Base-by-base conservation (phyloP, 768 basidiomycete genomes). In the Lactifluus hygrophoroides region DNA sequence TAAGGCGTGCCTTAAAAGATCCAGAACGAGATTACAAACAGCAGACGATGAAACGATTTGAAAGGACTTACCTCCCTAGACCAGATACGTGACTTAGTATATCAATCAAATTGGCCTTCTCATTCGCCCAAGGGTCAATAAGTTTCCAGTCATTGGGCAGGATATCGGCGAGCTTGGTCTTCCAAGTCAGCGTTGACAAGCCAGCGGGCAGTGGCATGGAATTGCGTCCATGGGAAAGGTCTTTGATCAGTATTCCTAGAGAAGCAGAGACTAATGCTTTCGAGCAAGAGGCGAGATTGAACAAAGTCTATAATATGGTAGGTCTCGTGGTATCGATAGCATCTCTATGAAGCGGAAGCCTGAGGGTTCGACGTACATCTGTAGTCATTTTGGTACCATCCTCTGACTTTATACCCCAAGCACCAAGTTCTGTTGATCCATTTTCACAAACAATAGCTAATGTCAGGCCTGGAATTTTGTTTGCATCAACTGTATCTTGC, bases 171-270 rank as follows among this genome's bases (percentile, higher is more conserved):
- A 77, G 32, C 58, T 69, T 72, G 0, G 74, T 73, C 17, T 70
- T 62, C 75, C 75, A 77, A 4, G 62, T 68, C 13, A 77, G 56
- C 48, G 69, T 65, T 1, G 55, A 54, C 21, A 75, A 19, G 6
- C 63, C 62, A 0, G 54, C 19, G 0, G 76, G 76, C 2, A 77
- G 68, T 7, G 66, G 66, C 0, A 74, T 72, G 6, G 62, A 58
- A 42, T 75, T 76, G 19, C 63, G 66, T 3, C 74, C 69, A 13
- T 66, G 56, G 13, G 67, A 67, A 60, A 72, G 76, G 60, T 76
- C 76, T 27, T 75, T 71, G 47, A 77, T 73, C 23, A 77, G 68
- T 13, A 78, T 69, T 3, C 77, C 76, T 0, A 77, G 49, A 1
- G 75, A 69, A 0, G 68, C 70, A 2, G 69, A 66, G 7, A 76